These are phyloP conservation scores for Rubia occidens DNA, from an alignment of 305 asterid genomes.

Conservation along the genomic window DNA sequence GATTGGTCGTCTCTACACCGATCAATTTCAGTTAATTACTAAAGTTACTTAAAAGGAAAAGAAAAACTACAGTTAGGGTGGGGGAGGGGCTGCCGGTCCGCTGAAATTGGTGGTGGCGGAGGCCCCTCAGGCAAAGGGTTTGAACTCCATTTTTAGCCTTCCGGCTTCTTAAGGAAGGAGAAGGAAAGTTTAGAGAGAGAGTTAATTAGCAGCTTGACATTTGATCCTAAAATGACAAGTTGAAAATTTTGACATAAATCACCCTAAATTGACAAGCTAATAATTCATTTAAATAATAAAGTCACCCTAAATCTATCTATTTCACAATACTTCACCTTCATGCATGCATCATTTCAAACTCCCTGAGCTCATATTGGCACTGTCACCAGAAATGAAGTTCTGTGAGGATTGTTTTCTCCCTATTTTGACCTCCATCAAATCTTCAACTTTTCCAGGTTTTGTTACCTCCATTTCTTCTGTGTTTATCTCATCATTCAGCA, in stretches of 20 bases:
- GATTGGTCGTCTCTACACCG: too few relatives aligned
- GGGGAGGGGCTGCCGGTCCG: too few relatives aligned
- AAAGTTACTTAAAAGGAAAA: too few relatives aligned
- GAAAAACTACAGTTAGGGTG: too few relatives aligned
- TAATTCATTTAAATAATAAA: not conserved
- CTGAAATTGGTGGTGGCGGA: too few relatives aligned
- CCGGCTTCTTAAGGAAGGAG: too few relatives aligned
- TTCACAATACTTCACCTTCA: not conserved
- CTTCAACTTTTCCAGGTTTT: constrained; percentile 54
- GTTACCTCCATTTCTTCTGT: constrained; percentile 27
- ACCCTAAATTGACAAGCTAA: not conserved
- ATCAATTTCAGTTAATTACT: too few relatives aligned
- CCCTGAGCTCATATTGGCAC: constrained; percentile 28
- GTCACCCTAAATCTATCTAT: not conserved
- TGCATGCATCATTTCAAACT: constrained; percentile 15
- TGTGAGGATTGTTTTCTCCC: constrained; percentile 30
- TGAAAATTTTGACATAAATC: not conserved
- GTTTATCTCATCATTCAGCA: constrained; percentile 45
- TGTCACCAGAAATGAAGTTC: constrained; percentile 39
- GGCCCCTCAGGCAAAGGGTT: too few relatives aligned
- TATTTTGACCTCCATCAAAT: constrained; percentile 55
- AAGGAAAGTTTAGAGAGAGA: too few relatives aligned
- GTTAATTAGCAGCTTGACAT: not conserved
- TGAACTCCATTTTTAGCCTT: too few relatives aligned
- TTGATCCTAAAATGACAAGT: not conserved